Evolutionary conservation across 2,329 filamentous ascomycete species (phyloP).

Genomic region (Aureobasidium zeae): DNA sequence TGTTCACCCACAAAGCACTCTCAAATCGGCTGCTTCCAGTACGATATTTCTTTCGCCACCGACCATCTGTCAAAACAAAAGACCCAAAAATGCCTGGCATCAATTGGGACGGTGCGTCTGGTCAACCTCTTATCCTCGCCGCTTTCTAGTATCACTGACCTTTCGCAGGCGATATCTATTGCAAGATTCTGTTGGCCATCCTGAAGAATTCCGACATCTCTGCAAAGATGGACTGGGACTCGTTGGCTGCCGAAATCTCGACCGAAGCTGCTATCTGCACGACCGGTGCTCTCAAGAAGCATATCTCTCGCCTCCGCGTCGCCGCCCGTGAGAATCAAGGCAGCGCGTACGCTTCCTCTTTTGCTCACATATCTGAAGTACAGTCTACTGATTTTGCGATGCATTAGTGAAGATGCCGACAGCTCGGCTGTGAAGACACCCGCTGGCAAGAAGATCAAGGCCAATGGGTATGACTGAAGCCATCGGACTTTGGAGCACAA

Average conservation of each 20-base stretch:
- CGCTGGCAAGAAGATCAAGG: slow-evolving; percentile 8
- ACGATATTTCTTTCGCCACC: background rate
- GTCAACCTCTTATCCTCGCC: background rate
- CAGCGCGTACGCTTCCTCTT: background rate
- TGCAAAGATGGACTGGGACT: slow-evolving; percentile 7
- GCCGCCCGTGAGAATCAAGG: background rate
- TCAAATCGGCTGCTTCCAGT: background rate
- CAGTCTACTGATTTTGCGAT: background rate
- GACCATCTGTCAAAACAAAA: background rate
- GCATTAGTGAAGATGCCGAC: background rate
- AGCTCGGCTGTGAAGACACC: slow-evolving; percentile 4
- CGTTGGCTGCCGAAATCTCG: slow-evolving; percentile 9
- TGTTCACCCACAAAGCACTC: no score
- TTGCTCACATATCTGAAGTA: background rate
- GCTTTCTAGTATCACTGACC: background rate
- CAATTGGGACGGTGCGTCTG: slow-evolving; percentile 14
- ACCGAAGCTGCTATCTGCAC: slow-evolving; percentile 7
- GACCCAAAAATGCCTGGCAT: slow-evolving; percentile 6
- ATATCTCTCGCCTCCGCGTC: slow-evolving; percentile 5
- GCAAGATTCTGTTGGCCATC: slow-evolving; percentile 15
- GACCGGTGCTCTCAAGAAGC: slow-evolving; percentile 7
- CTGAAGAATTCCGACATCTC: slow-evolving; percentile 5
- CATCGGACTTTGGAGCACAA: no score
- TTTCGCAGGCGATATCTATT: slow-evolving; percentile 13
- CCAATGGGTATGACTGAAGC: no score